Evolutionary conservation across 1,284 basidiomycete genomes (phyloP), one percentile per base, ranked within the genome.

Genomic region (Cryptococcus sp.): DNA sequence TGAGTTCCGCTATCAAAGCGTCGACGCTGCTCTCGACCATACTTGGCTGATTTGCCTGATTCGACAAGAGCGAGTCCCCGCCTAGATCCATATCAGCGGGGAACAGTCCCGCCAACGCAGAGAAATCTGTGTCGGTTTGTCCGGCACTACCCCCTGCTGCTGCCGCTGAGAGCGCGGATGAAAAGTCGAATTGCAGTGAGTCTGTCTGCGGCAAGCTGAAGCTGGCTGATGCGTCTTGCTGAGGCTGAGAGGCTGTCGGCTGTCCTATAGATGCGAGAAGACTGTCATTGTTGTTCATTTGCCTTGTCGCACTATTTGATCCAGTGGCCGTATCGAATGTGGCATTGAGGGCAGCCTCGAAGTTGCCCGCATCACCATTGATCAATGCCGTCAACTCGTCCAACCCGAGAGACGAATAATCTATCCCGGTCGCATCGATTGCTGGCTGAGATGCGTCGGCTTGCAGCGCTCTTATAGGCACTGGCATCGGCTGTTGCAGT

Each of bases 371-470:
- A 23, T 59, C 54, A 8, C 61, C 61, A 52, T 59, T 41, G 65
- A 66, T 55, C 5, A 61, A 49, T 11, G 60, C 60, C 6, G 52
- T 58, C 27, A 66, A 63, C 52, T 67, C 67, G 39, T 64, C 62
- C 17, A 66, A 60, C 6, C 61, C 63, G 3, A 64, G 54, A 13
- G 63, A 46, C 22, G 60, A 58, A 38, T 50, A 56, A 35, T 59
- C 52, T 17, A 57, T 25, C 13, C 39, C 50, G 13, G 38, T 20
- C 22, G 38, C 7, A 41, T 35, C 17, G 49, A 47, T 13, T 5
- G 27, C 54, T 55, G 27, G 15, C 35, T 35, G 30, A 10, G 30
- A 13, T 35, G 8, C 30, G 13, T 35, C 30, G 30, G 30, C 30
- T 35, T 35, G 30, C 30, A 35, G 30, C 5, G 30, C 30, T 35